Evolutionary conservation across 805 yeast genomes (phyloP), one percentile per base, ranked within the genome.

Genomic region (Lipomyces yamanashiensis): DNA sequence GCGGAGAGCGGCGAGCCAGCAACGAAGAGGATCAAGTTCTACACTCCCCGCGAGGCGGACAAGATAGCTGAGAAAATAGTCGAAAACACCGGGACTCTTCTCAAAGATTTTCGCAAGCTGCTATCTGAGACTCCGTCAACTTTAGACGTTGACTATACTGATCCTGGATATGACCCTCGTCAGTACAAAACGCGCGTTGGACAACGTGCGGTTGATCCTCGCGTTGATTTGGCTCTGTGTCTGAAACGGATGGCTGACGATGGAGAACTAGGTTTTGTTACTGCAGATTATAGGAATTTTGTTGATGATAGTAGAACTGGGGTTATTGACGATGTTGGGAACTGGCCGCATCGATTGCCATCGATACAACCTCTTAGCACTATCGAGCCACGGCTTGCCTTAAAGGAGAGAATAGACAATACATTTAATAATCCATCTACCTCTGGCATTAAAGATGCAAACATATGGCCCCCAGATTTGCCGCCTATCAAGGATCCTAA

Each of bases 401-500:
- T 28, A 34, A 17, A 47, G 59, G 33, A 28, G 41, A 49, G 54
- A n/a, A 39, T 28, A 33, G 41, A 15, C 34, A 21, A 12, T 28
- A 28, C 5, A 28, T 28, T 28, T 28, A 28, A 28, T 28, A 28
- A 28, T 28, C 28, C 5, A 5, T 28, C 28, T 28, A 28, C 28
- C 28, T 28, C 28, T 5, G 28, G 28, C 28, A 28, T 3, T 28
- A 5, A 28, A 1, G 44, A 44, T 15, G 44, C 54, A 13, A 43
- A n/a, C 10, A 19, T 41, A 47, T 84, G 83, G 79, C 85, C 88
- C 0, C 98, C 97, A 0, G 80, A 79, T 10, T 75, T 92, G 17
- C 98, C 98, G 0, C 75, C 74, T 37, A 89, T 93, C 47, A 74
- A 79, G 7, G 83, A 87, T 71, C 82, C 83, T 0, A 79, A 79